Evolutionary conservation across 108 stramenopile genomes (phyloP).

Genomic region (Aurantiochytrium sp.): DNA sequence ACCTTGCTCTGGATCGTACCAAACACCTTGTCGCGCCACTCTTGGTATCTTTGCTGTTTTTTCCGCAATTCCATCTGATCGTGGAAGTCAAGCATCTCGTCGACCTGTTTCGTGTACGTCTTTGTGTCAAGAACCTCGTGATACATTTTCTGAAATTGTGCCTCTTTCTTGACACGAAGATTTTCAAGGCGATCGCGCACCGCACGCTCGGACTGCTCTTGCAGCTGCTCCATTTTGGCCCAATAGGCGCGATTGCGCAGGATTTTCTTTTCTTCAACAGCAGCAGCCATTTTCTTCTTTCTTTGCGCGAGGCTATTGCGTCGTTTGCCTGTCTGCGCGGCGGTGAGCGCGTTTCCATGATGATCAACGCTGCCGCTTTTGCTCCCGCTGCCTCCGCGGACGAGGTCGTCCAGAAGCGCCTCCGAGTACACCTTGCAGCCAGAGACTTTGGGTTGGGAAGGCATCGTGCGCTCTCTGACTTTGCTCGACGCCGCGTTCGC

Average conservation of each 20-base stretch:
- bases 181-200: slow-evolving; percentile 5
- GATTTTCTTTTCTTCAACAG: not conserved
- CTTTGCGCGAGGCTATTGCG: not conserved
- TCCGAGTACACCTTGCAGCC: not conserved
- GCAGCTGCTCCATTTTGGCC: not conserved
- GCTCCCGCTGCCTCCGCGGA: not conserved
- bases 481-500: too few species aligned
- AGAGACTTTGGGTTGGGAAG: not conserved
- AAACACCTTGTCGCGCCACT: slow-evolving; percentile 23
- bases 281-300: not conserved
- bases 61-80: not conserved
- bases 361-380: not conserved
- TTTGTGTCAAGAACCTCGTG: not conserved
- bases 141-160: not conserved
- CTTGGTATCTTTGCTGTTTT: slow-evolving; percentile 16
- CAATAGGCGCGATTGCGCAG: not conserved
- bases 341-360: not conserved
- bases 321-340: not conserved
- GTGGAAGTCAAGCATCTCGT: not conserved
- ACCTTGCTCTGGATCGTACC: slow-evolving; percentile 15
- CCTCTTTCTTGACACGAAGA: not conserved
- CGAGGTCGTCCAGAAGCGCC: not conserved
- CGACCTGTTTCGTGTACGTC: not conserved
- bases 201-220: not conserved
- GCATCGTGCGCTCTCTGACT: too few species aligned